A percentile compares a stretch with the other conserved stretches of the same genome.
Evolutionary conservation across 352 stramenopile genomes (phyloP).

Genomic region (Saprolegnia parasitica): DNA sequence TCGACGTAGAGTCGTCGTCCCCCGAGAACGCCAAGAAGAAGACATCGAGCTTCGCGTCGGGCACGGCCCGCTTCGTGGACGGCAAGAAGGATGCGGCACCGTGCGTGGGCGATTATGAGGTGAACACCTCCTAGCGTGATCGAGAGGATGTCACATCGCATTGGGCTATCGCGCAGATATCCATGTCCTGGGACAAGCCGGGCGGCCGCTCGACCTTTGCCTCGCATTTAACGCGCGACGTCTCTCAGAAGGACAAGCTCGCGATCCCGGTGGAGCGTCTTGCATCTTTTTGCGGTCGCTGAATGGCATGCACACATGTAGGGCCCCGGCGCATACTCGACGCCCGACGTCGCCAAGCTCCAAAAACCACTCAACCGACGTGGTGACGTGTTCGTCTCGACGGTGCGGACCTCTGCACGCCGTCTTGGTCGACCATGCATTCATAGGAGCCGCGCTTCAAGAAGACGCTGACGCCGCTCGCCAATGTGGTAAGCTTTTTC

Average conservation of each 20-base stretch:
- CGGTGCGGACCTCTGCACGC: slow-evolving; percentile 35
- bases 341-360: slow-evolving; percentile 35
- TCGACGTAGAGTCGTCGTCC: not conserved
- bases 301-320: slow-evolving; percentile 20
- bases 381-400: slow-evolving; percentile 63
- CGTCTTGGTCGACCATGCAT: not conserved
- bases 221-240: slow-evolving; percentile 53
- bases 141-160: not conserved
- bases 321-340: slow-evolving; percentile 58
- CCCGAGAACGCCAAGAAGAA: slow-evolving; percentile 33
- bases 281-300: not conserved
- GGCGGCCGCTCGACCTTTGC: slow-evolving; percentile 63
- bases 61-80: slow-evolving; percentile 49
- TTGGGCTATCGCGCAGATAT: slow-evolving; percentile 37
- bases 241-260: slow-evolving; percentile 31
- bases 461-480: slow-evolving; percentile 34
- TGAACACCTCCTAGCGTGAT: slow-evolving; percentile 22
- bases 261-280: slow-evolving; percentile 45
- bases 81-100: slow-evolving; percentile 36
- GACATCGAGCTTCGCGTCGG: slow-evolving; percentile 63
- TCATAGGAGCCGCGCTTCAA: slow-evolving; percentile 70
- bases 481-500: slow-evolving; percentile 37
- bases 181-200: slow-evolving; percentile 55
- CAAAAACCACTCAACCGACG: slow-evolving; percentile 61
- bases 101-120: slow-evolving; percentile 71